Conservation (phyloP, 768 basidiomycete species). For the Lyophyllum atratum region DNA sequence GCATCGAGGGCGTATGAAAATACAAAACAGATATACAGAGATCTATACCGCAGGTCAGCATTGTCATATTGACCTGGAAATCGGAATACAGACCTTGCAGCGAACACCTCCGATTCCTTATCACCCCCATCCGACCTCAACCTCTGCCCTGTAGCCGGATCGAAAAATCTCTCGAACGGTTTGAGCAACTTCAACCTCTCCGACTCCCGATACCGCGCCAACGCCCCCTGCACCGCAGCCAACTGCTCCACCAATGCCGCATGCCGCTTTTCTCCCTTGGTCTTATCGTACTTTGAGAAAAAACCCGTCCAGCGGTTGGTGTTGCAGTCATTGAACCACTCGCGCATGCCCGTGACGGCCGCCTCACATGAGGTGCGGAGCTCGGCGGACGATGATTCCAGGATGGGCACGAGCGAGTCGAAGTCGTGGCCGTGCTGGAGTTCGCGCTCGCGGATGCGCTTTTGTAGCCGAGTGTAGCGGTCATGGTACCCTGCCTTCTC, state of each 20-base stretch:
- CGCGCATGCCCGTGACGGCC: conserved; percentile 20
- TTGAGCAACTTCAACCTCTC: conserved; percentile 37
- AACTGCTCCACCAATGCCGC: conserved; percentile 24
- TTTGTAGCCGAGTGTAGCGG: conserved; percentile 31
- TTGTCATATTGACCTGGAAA: background rate
- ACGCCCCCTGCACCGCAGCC: conserved; percentile 24
- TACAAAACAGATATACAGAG: conserved; percentile 47
- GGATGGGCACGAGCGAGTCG: conserved; percentile 41
- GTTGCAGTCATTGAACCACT: conserved; percentile 41
- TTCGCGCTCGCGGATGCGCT: conserved; percentile 33
- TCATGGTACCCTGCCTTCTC: conserved; percentile 14
- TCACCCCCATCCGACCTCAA: conserved; percentile 17
- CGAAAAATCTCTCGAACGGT: conserved; percentile 45
- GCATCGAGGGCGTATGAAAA: conserved; percentile 44
- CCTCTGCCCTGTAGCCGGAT: conserved; percentile 33
- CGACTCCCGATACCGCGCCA: conserved; percentile 34
- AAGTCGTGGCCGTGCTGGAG: conserved; percentile 42
- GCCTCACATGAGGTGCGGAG: conserved; percentile 35
- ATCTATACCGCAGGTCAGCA: conserved; percentile 25
- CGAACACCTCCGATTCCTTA: conserved; percentile 34
- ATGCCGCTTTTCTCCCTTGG: conserved; percentile 26
- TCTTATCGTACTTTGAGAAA: conserved; percentile 23
- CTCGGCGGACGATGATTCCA: conserved; percentile 34
- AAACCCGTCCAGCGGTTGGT: conserved; percentile 34
- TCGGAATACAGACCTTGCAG: conserved; percentile 32